phyloP scores from a whole-genome alignment of 164 flowering plant genomes.

The Annona squamosa region DNA sequence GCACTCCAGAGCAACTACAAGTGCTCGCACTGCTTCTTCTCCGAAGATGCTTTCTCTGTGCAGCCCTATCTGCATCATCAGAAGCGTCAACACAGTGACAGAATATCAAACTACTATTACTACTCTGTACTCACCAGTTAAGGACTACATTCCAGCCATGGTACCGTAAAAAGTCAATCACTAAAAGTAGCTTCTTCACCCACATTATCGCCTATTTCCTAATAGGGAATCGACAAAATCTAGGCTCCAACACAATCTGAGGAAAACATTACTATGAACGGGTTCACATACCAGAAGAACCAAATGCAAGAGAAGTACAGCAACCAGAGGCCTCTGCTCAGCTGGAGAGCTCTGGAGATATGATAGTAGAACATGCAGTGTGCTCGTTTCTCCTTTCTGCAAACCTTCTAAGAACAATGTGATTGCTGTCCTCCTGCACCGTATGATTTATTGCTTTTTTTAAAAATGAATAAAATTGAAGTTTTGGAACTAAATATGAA shows the following conservation, averaged over 20 bases:
- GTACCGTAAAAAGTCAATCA: neutral
- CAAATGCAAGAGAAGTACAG: slow-evolving; percentile 49
- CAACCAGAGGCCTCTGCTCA: slow-evolving; percentile 42
- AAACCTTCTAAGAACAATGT: slow-evolving; percentile 34
- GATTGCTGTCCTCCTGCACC: slow-evolving; percentile 44
- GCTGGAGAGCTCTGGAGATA: slow-evolving; percentile 43
- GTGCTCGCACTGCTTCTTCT: slow-evolving; percentile 62
- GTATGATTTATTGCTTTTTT: neutral
- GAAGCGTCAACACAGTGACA: neutral
- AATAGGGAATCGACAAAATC: neutral
- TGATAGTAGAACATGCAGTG: slow-evolving; percentile 43
- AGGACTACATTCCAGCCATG: neutral
- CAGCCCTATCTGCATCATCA: slow-evolving; percentile 35
- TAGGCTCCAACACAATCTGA: neutral
- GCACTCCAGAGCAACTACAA: slow-evolving; percentile 35
- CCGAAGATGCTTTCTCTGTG: slow-evolving; percentile 33
- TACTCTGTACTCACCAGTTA: neutral
- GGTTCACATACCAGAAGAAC: slow-evolving; percentile 46
- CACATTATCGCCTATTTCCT: neutral
- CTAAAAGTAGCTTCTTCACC: neutral
- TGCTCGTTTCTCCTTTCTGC: slow-evolving; percentile 32
- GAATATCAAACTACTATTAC: neutral
- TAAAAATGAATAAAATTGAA: neutral
- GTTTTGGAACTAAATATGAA: neutral
- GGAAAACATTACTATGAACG: neutral